Percentiles rank a stretch among this genome's conserved stretches.
These are phyloP conservation scores for Clavariopsis aquatica DNA, from an alignment of 495 filamentous ascomycete species.

Conservation along the genomic window DNA sequence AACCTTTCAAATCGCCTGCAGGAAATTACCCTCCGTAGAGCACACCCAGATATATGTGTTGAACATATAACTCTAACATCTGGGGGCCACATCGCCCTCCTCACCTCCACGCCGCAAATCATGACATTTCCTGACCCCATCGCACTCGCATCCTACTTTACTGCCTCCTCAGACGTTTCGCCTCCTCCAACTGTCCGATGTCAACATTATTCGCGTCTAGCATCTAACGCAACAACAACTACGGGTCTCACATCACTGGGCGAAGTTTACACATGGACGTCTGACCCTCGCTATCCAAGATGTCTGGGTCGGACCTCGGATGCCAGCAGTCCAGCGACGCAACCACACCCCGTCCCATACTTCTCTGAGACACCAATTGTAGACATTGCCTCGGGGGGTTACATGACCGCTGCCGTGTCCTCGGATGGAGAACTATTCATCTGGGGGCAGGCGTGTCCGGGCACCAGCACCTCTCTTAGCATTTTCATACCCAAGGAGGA, in stretches of 20 bases:
- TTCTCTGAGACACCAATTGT: slow-evolving; percentile 17
- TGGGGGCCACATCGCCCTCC: not conserved
- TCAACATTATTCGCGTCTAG: not conserved
- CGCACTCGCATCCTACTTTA: not conserved
- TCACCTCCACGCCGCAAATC: not conserved
- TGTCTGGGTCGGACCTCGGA: slow-evolving; percentile 12
- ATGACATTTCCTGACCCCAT: not conserved
- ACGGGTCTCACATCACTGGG: slow-evolving; percentile 14
- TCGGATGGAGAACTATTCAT: slow-evolving; percentile 26
- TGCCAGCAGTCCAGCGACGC: not conserved
- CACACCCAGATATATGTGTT: not conserved
- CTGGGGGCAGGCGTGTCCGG: slow-evolving; percentile 26
- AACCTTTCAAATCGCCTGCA: not conserved
- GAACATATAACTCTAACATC: not conserved
- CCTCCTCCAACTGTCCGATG: not conserved
- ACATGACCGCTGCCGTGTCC: slow-evolving; percentile 18
- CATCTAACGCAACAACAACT: slow-evolving; percentile 23
- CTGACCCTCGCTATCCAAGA: slow-evolving; percentile 14
- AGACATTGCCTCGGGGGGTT: slow-evolving; percentile 25
- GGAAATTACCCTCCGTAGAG: not conserved
- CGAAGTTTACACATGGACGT: slow-evolving; percentile 17
- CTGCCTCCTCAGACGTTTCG: not conserved
- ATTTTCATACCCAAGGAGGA: not conserved
- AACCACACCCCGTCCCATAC: slow-evolving; percentile 12
- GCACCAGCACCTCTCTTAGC: not conserved